These are phyloP conservation scores for Arachnomyces sp. DNA, from an alignment of 2,329 filamentous ascomycete genomes.

Conservation along the genomic window DNA sequence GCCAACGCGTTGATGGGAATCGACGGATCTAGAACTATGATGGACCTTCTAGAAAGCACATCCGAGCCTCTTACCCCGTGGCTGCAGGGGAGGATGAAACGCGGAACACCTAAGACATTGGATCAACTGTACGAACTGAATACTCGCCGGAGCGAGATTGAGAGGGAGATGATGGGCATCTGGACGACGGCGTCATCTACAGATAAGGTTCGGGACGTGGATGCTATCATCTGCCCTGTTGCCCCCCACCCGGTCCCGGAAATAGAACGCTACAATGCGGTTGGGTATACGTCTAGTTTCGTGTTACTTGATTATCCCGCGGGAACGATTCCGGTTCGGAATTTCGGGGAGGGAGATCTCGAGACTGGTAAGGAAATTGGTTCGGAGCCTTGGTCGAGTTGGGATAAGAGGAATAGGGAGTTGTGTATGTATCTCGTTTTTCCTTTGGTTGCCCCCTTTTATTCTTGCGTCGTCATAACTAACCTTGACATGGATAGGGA, in stretches of 20 bases:
- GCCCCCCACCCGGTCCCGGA: slow-evolving; percentile 56
- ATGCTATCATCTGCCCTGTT: slow-evolving; percentile 56
- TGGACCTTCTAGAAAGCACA: slow-evolving; percentile 48
- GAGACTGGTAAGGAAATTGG: slow-evolving; percentile 39
- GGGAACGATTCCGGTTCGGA: slow-evolving; percentile 48
- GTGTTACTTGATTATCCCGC: slow-evolving; percentile 56
- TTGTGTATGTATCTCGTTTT: slow-evolving; percentile 40
- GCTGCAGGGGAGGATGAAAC: slow-evolving; percentile 45
- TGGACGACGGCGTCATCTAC: slow-evolving; percentile 37
- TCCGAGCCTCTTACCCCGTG: slow-evolving; percentile 53
- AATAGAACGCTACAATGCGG: slow-evolving; percentile 55
- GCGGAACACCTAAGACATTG: slow-evolving; percentile 40
- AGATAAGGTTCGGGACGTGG: slow-evolving; percentile 37
- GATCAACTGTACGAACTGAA: slow-evolving; percentile 46
- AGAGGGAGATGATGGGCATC: slow-evolving; percentile 49
- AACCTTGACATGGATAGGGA: slow-evolving; percentile 23
- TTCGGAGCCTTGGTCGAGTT: slow-evolving; percentile 38
- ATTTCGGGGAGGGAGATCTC: slow-evolving; percentile 43
- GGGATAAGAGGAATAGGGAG: slow-evolving; percentile 53
- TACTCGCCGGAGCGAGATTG: slow-evolving; percentile 43
- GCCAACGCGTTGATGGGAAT: slow-evolving; percentile 51
- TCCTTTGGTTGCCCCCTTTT: background rate
- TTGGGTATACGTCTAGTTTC: slow-evolving; percentile 54
- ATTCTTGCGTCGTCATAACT: background rate
- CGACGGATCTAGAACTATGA: slow-evolving; percentile 49